These are phyloP conservation scores for Talaromyces sp. DNA, from an alignment of 2,329 filamentous ascomycete genomes.

Conservation along the genomic window DNA sequence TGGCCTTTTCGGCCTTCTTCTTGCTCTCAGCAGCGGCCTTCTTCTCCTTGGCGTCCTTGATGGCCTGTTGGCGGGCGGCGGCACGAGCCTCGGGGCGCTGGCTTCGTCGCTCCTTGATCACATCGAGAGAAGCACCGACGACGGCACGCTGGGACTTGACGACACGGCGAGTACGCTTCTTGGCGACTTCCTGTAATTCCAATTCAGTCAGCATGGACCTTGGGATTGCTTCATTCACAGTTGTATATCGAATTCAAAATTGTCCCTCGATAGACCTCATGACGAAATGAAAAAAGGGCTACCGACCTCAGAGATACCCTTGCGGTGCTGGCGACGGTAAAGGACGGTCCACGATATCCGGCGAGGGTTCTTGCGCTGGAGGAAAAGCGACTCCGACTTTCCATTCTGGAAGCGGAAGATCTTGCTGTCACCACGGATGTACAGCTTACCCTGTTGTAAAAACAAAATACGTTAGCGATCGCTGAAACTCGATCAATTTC, in stretches of 20 bases:
- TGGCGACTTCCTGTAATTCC: slow-evolving; percentile 83
- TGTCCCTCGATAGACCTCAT: neutral
- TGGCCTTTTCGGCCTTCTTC: slow-evolving; percentile 99
- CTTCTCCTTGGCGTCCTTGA: slow-evolving; percentile 99
- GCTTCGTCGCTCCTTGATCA: slow-evolving; percentile 97
- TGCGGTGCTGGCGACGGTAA: slow-evolving; percentile 98
- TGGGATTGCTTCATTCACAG: neutral
- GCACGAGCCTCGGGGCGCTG: slow-evolving; percentile 93
- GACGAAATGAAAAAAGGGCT: slow-evolving; percentile 15
- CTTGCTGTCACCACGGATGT: slow-evolving; percentile 99
- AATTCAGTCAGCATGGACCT: neutral
- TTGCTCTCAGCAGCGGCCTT: slow-evolving; percentile 76
- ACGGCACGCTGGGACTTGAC: slow-evolving; percentile 99
- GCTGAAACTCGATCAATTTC: neutral
- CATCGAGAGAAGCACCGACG: slow-evolving; percentile 97
- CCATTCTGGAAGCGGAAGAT: slow-evolving; percentile 99
- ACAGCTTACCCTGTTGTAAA: slow-evolving; percentile 85
- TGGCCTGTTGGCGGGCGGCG: slow-evolving; percentile 81
- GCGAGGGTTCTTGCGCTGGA: slow-evolving; percentile 99
- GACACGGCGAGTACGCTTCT: slow-evolving; percentile 97
- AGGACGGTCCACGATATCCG: slow-evolving; percentile 98
- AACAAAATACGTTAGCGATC: slow-evolving; percentile 14
- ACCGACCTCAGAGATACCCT: slow-evolving; percentile 99
- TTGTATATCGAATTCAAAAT: neutral
- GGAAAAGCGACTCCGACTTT: slow-evolving; percentile 99